phyloP scores from a whole-genome alignment of 2,329 filamentous ascomycete species.

The Nemania bipapillata region DNA sequence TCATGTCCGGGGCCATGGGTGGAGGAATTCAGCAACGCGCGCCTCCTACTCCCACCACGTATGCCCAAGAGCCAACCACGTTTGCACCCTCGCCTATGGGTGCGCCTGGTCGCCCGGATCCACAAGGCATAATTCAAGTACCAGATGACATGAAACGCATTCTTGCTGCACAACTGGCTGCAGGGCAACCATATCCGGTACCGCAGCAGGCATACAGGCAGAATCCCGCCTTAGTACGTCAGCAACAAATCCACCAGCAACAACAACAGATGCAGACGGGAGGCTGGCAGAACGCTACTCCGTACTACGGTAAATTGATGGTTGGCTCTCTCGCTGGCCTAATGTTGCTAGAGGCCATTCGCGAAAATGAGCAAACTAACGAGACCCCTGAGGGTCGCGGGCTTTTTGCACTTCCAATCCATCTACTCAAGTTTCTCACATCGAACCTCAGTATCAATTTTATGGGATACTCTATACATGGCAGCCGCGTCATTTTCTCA shows the following conservation, averaged over 20 bases:
- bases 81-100: slow-evolving; percentile 60
- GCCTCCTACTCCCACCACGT: slow-evolving; percentile 65
- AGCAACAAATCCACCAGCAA: slow-evolving; percentile 67
- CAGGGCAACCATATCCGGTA: slow-evolving; percentile 64
- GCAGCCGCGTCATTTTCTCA: slow-evolving; percentile 60
- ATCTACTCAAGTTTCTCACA: slow-evolving; percentile 63
- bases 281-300: slow-evolving; percentile 65
- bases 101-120: slow-evolving; percentile 56
- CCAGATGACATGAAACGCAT: slow-evolving; percentile 73
- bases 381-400: slow-evolving; percentile 74
- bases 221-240: slow-evolving; percentile 61
- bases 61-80: slow-evolving; percentile 56
- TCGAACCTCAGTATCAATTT: slow-evolving; percentile 63
- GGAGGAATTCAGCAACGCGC: slow-evolving; percentile 64
- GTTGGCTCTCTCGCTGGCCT: slow-evolving; percentile 89
- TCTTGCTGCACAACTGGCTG: slow-evolving; percentile 66
- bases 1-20: slow-evolving; percentile 78
- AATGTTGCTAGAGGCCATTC: slow-evolving; percentile 87
- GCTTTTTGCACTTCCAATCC: slow-evolving; percentile 71
- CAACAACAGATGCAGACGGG: slow-evolving; percentile 61
- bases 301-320: slow-evolving; percentile 82
- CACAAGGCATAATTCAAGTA: slow-evolving; percentile 72
- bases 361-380: slow-evolving; percentile 71
- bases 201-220: slow-evolving; percentile 54
- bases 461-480: slow-evolving; percentile 63